Percentiles rank a stretch among this genome's conserved stretches.
phyloP scores from a whole-genome alignment of 306 rosid species.

The Glycine latifolia region DNA sequence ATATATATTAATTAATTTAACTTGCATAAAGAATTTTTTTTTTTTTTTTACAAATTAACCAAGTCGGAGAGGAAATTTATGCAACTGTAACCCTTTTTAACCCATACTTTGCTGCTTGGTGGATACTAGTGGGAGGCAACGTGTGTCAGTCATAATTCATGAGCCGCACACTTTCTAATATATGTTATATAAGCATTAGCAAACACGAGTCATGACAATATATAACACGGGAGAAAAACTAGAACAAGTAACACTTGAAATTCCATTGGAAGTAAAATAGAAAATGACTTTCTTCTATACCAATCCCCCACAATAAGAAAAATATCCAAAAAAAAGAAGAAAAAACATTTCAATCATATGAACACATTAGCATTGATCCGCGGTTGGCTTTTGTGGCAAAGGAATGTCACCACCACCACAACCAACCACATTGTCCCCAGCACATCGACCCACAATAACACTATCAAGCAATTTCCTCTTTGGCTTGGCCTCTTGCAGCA shows the following conservation, averaged over 20 bases:
- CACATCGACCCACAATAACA: neutral
- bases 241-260: conserved; percentile 42
- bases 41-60: too few species aligned
- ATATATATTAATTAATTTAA: too few species aligned
- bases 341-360: conserved; percentile 17
- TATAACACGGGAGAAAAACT: conserved; percentile 30
- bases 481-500: conserved; percentile 87
- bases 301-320: conserved; percentile 88
- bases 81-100: too few species aligned
- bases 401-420: conserved; percentile 47
- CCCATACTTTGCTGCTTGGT: neutral
- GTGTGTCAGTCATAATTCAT: neutral
- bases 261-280: conserved; percentile 57
- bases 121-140: neutral
- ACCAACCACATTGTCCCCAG: conserved; percentile 6
- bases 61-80: too few species aligned
- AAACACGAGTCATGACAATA: conserved; percentile 48
- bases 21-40: too few species aligned
- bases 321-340: conserved; percentile 7
- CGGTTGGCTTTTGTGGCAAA: conserved; percentile 58
- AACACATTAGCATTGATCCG: conserved; percentile 60
- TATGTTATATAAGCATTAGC: conserved; percentile 21
- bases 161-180: conserved; percentile 43
- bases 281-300: conserved; percentile 84
- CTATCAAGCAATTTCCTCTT: conserved; percentile 64